Evolutionary conservation across 2,329 filamentous ascomycete genomes (phyloP), one percentile per base, ranked within the genome.

Genomic region (Colletotrichum endophyticum): DNA sequence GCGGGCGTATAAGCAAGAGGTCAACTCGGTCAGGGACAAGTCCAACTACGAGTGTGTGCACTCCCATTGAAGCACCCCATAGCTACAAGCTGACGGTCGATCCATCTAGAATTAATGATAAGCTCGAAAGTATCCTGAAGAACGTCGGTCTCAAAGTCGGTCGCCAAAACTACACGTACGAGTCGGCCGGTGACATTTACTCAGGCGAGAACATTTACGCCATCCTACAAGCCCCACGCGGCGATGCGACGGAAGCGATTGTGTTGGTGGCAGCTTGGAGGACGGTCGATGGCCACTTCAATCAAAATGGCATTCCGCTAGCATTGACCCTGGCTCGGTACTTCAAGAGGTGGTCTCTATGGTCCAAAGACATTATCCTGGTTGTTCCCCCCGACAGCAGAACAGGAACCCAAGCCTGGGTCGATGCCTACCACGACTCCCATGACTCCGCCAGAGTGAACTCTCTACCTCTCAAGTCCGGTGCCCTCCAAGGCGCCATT

Each of bases 321-420:
- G 93, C 96, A 3, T 87, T 99, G 81, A 96, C 96, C 1, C 86
- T 99, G 79, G 95, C 95, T 32, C 92, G 97, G 79, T 99, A 99
- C 86, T 99, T 99, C 87, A 98, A 98, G 85, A 92, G 95, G 64
- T 99, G 97, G 97, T 98, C 96, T 70, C 90, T 99, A 32, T 99
- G 97, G 97, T 98, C 96, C 75, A 99, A 99, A 85, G 97, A 99
- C 84, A 98, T 99, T 79, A 96, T 99, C 75, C 92, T 99, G 80
- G 86, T 99, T 8, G 91, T 99, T 63, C 93, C 97, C 0, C 94
- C 95, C 0, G 97, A 99, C 85, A 98, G 95, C 84, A 94, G 93
- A 75, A 94, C 95, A 13, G 97, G 96, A 1, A 95, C 96, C 1
- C 96, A 99, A 83, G 97, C 97, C 28, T 99, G 97, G 97, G 95